A percentile compares a stretch with the other conserved stretches of the same genome.
These are phyloP conservation scores for Hansfordia pulvinata DNA, from an alignment of 2,329 filamentous ascomycete species.

Conservation along the genomic window DNA sequence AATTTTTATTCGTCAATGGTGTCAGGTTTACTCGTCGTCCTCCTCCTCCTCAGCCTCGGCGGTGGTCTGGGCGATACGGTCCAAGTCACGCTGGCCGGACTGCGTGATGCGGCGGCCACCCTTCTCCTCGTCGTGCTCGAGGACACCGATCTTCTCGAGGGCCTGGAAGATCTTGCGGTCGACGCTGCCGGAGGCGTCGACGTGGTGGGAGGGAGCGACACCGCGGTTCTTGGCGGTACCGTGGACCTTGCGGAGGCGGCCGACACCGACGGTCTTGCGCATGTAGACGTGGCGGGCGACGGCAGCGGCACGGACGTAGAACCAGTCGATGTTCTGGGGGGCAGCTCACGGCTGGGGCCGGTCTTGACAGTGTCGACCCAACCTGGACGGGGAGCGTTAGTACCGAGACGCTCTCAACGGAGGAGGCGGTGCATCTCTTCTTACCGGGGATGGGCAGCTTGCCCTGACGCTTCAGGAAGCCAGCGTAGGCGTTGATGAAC, in stretches of 20 bases:
- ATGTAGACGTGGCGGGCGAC: constrained; percentile 98
- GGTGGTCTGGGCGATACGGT: constrained; percentile 79
- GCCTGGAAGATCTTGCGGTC: constrained; percentile 97
- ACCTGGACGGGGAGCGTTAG: constrained; percentile 35
- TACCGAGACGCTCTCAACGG: not conserved
- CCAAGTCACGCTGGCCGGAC: constrained; percentile 96
- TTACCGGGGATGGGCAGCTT: constrained; percentile 82
- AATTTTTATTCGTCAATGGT: too few relatives aligned
- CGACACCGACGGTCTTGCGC: constrained; percentile 97
- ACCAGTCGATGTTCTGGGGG: constrained; percentile 99
- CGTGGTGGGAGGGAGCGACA: constrained; percentile 80
- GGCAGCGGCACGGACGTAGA: constrained; percentile 78
- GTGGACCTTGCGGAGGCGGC: constrained; percentile 93
- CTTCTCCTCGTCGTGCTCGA: constrained; percentile 97
- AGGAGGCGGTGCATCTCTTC: constrained; percentile 18
- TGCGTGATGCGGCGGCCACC: constrained; percentile 97
- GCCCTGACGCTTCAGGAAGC: constrained; percentile 88
- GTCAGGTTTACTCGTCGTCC: constrained; percentile 51
- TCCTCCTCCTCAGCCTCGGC: constrained; percentile 59
- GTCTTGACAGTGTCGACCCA: constrained; percentile 99
- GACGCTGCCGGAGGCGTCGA: constrained; percentile 86
- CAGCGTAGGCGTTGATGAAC: constrained; percentile 77
- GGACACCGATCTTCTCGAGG: constrained; percentile 97
- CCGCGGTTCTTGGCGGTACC: constrained; percentile 96
- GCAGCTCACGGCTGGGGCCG: constrained; percentile 89